Base-by-base conservation (phyloP, 148 eudicot genomes). In the Polygonum maritimum region DNA sequence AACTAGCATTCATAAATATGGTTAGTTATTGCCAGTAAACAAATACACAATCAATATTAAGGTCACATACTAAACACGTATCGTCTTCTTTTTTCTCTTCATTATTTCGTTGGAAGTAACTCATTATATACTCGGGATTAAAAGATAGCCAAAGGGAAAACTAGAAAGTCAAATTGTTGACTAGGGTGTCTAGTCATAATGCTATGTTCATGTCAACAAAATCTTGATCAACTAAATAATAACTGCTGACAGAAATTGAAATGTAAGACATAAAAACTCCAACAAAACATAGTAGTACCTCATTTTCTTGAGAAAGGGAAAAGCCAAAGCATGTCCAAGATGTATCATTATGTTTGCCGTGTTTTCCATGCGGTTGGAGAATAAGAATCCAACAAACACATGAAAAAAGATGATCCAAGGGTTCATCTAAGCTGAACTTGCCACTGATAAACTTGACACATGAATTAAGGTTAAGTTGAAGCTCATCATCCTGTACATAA, bases 361-460 rank as follows among this genome's bases (percentile, higher is more conserved):
- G 71, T 79, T 75, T 82, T 47, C 81, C 79, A 73, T 76, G 83
- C 48, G 86, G 91, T 79, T 86, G 91, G 81, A 88, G 84, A 62
- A 86, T 76, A 78, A 86, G 87, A 81, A 88, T 82, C 89, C 87
- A 86, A 55, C 86, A 88, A 78, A 88, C 78, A 75, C 91, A 88
- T 72, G 88, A 88, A 47, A 88, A 73, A 80, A 88, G 86, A 78
- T 83, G 80, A 75, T 86, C 91, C 44, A 88, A 74, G 44, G 91
- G 91, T 71, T 88, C 91, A 75, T 77, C 79, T 39, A 81, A 76
- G 41, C 71, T 74, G 71, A 81, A 62, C 80, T 79, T 84, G 31
- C 82, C 91, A 75, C 48, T 79, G 48, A 82, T 85, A 73, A 74
- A 69, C 79, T 86, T 88, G 54, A 84, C 72, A 74, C 91, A 88